Base-by-base conservation (phyloP, 169 alveolate species). In the Plasmodium reichenowi region DNA sequence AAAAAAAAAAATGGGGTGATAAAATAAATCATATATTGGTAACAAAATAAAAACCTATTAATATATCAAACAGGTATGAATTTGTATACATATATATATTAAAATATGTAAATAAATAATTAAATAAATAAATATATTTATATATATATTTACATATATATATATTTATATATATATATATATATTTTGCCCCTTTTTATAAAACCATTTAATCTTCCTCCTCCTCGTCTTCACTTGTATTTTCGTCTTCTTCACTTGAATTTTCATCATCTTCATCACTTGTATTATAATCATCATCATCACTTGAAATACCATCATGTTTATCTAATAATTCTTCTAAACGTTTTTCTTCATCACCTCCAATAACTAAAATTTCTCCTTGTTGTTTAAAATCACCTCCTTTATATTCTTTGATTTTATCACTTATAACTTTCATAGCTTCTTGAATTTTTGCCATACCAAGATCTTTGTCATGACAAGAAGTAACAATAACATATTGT, bases 361-460 rank as follows among this genome's bases (percentile, higher is more conserved):
- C 98, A 50, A 97, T 93, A 17, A 96, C 95, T 59, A 91, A 88
- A 43, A 97, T 96, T 43, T 96, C 98, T 20, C 96, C 97, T 71
- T 95, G 95, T 24, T 95, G 92, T 78, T 95, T 94, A 93, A 95
- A 97, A 74, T 95, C 98, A 5, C 99, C 99, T 59, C 98, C 97
- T 74, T 88, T 93, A 62, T 92, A 95, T 71, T 93, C 93, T 45
- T 87, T 93, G 59, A 97, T 97, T 52, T 72, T 93, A 58, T 92
- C 94, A 62, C 96, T 93, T 50, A 97, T 97, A 48, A 93, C 95
- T 72, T 95, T 95, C 90, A 97, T 92, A 12, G 97, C 96, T 12
- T 94, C 93, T 50, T 94, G 95, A 67, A 95, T 90, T 20, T 94
- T 83, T 50, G 91, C 88, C 72, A 97, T 83, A 47, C 98, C 99